Percentiles rank a stretch among this genome's conserved stretches.
Evolutionary conservation across 2,329 filamentous ascomycete species (phyloP).

Genomic region (Aspergillus pseudotamarii): DNA sequence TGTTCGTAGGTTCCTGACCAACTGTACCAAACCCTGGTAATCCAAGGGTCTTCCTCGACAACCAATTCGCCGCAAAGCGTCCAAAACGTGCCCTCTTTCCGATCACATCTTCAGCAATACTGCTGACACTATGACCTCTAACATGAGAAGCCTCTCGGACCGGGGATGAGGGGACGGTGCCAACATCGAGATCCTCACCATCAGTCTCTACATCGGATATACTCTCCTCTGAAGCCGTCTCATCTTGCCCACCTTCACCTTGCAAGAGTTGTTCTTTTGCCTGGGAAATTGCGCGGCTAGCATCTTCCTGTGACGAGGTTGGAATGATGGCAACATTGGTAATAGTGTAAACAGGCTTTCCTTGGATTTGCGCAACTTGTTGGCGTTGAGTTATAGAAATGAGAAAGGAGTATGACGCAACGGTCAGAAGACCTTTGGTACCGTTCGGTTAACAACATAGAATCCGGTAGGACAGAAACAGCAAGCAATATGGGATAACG

Average conservation of each 20-base stretch:
- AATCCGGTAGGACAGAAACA: not conserved
- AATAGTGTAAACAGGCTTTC: constrained; percentile 80
- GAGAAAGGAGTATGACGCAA: constrained; percentile 80
- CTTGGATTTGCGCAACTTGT: constrained; percentile 84
- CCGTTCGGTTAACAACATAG: constrained; percentile 1
- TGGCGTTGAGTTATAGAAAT: constrained; percentile 83
- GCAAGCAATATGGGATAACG: not conserved
- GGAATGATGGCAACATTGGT: constrained; percentile 92
- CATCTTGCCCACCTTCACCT: constrained; percentile 39
- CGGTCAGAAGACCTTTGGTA: constrained; percentile 73
- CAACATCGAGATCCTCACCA: constrained; percentile 29
- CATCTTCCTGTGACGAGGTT: constrained; percentile 73
- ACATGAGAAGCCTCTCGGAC: constrained; percentile 25
- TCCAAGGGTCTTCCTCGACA: constrained; percentile 81
- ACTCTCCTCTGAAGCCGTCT: constrained; percentile 29
- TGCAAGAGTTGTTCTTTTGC: constrained; percentile 55
- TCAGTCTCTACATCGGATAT: constrained; percentile 35
- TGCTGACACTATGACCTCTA: constrained; percentile 48
- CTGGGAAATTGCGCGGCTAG: constrained; percentile 68
- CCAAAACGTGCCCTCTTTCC: constrained; percentile 81
- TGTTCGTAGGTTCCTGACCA: constrained; percentile 46
- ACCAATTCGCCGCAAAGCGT: constrained; percentile 87
- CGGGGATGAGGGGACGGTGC: constrained; percentile 30
- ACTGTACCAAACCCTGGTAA: constrained; percentile 72
- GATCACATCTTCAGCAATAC: constrained; percentile 87